phyloP scores from a whole-genome alignment of 371 early-diverging fungal species.

The Actinomortierella wolfii region DNA sequence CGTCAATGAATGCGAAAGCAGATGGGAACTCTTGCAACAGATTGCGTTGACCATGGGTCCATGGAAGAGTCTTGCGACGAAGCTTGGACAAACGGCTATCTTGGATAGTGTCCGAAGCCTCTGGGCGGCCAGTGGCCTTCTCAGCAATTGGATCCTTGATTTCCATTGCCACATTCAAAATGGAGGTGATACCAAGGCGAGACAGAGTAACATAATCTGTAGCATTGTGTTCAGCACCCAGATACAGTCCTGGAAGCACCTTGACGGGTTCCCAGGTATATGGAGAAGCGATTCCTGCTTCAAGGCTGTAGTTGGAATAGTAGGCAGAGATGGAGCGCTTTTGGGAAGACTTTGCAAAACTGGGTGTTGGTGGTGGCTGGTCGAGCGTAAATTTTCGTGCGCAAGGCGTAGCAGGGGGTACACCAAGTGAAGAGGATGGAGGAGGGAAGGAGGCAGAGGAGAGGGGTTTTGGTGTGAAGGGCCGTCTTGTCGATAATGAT shows the following conservation, averaged over 20 bases:
- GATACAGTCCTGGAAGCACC: conserved; percentile 70
- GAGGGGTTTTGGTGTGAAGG: conserved; percentile 25
- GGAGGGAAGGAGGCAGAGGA: conserved; percentile 17
- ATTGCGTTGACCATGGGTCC: conserved; percentile 82
- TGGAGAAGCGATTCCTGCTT: conserved; percentile 36
- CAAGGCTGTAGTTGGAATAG: conserved; percentile 40
- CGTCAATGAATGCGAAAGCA: conserved; percentile 77
- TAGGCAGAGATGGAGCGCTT: conserved; percentile 39
- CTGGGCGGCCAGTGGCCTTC: conserved; percentile 1
- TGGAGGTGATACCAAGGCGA: conserved; percentile 52
- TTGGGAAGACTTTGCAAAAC: neutral
- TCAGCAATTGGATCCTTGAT: conserved; percentile 27
- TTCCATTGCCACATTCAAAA: conserved; percentile 80
- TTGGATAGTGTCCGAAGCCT: conserved; percentile 8
- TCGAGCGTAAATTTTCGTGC: neutral
- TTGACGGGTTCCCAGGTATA: conserved; percentile 57
- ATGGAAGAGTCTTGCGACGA: conserved; percentile 68
- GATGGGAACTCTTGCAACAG: conserved; percentile 63
- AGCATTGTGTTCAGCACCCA: conserved; percentile 72
- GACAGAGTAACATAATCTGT: conserved; percentile 46
- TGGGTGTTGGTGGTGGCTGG: neutral
- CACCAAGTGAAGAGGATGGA: conserved; percentile 18
- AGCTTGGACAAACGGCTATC: conserved; percentile 19
- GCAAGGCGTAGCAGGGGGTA: conserved; percentile 15
- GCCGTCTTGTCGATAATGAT: conserved; percentile 23